Base-by-base conservation (phyloP, 2,329 filamentous ascomycete genomes). In the Chrysosphaeria jannelii region DNA sequence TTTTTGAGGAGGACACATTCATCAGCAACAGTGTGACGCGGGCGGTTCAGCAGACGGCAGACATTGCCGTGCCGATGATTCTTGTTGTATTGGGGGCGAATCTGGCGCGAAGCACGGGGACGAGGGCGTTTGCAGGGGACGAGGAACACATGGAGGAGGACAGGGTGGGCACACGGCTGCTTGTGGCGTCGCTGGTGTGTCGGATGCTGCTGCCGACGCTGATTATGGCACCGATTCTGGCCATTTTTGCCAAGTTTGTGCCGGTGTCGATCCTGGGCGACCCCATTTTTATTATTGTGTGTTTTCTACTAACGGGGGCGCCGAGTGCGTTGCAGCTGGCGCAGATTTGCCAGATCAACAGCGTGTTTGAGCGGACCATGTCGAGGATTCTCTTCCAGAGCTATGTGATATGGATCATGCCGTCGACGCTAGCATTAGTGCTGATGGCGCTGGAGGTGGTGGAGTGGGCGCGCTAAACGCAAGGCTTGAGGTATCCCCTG, bases 331-430 rank as follows among this genome's bases (percentile, higher is more conserved):
- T 97, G 31, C 85, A 97, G 46, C 50, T 97, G 38, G 81, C 85
- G 5, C 85, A 97, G 47, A 97, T 97, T 29, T 97, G 85, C 47
- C 85, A 93, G 53, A 72, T 93, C 47, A 97, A 97, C 45, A 70
- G 70, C 31, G 85, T 97, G 7, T 97, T 76, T 43, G 81, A 93
- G 51, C 64, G 69, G 10, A 76, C 85, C 23, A 93, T 97, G 79
- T 72, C 74, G 30, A 72, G 64, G 41, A 57, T 97, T 27, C 48
- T 93, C 23, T 90, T 93, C 51, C 81, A 91, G 50, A 91, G 81
- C 47, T 89, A 89, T 39, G 76, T 97, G 28, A 67, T 91, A 31
- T 90, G 78, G 67, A 93, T 97, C 34, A 56, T 97, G 23, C 85
- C 85, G 2, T 90, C 76, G 19, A 97, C 85, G 2, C 57, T 97